Percentiles rank a stretch among this genome's conserved stretches.
phyloP scores from a whole-genome alignment of 441 rosid species.

The Pelargonium cotyledonis region DNA sequence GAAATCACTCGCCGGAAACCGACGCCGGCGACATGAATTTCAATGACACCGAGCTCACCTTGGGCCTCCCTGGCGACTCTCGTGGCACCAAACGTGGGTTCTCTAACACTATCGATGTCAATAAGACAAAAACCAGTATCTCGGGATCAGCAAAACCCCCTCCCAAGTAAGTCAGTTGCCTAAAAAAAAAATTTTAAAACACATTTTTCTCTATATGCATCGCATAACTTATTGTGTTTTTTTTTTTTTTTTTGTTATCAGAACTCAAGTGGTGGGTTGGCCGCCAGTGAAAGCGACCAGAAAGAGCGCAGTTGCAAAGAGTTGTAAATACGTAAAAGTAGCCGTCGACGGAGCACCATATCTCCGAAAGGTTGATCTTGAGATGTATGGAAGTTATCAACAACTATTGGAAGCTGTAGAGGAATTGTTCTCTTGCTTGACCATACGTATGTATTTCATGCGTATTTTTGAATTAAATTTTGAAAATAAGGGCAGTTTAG shows the following conservation, averaged over 20 bases:
- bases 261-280: conserved; percentile 51
- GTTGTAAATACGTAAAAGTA: conserved; percentile 48
- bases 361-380: conserved; percentile 49
- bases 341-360: conserved; percentile 67
- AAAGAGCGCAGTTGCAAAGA: conserved; percentile 29
- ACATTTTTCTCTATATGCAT: no score
- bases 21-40: conserved; percentile 25
- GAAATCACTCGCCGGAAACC: conserved; percentile 21
- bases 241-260: not conserved
- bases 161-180: not conserved
- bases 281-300: conserved; percentile 59
- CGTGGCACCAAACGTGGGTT: conserved; percentile 36
- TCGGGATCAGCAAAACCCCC: not conserved
- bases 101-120: conserved; percentile 29
- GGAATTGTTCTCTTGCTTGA: conserved; percentile 39
- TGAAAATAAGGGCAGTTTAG: not conserved
- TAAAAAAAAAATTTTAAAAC: no score
- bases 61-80: conserved; percentile 40
- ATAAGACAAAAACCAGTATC: not conserved
- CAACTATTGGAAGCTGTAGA: conserved; percentile 37
- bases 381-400: conserved; percentile 31
- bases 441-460: conserved; percentile 26
- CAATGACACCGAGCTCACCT: conserved; percentile 40
- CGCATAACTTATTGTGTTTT: no score
- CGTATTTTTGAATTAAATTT: not conserved